Percentiles rank a stretch among this genome's conserved stretches.
phyloP scores from a whole-genome alignment of 2,329 filamentous ascomycete genomes.

The Coniella lustricola region DNA sequence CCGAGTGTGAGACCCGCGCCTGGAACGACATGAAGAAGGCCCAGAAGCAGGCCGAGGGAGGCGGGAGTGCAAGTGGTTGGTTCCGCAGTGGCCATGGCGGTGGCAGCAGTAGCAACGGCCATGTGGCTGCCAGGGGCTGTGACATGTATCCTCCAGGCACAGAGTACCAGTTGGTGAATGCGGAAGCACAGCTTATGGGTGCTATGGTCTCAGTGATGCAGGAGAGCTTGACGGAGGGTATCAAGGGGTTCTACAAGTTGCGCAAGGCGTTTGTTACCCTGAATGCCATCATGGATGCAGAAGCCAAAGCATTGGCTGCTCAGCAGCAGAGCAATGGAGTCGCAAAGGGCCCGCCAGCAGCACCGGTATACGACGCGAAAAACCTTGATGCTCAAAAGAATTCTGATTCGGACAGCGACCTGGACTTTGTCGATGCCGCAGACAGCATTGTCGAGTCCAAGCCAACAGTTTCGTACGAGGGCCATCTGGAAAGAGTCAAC shows the following conservation, averaged over 20 bases:
- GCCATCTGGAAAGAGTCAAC: conserved; percentile 31
- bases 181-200: conserved; percentile 81
- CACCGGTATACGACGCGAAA: not conserved
- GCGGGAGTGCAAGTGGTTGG: conserved; percentile 17
- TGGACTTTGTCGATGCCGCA: conserved; percentile 51
- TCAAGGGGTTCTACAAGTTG: conserved; percentile 89
- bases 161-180: conserved; percentile 78
- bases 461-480: conserved; percentile 40
- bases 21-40: conserved; percentile 71
- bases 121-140: conserved; percentile 31
- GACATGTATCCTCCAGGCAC: conserved; percentile 72
- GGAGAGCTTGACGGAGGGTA: conserved; percentile 83
- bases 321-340: conserved; percentile 1
- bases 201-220: conserved; percentile 85
- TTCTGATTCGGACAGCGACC: conserved; percentile 26
- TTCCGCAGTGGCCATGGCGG: conserved; percentile 23
- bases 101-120: conserved; percentile 18
- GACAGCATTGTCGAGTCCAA: conserved; percentile 34
- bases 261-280: conserved; percentile 81
- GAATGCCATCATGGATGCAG: conserved; percentile 69
- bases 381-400: conserved; percentile 9
- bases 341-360: not conserved
- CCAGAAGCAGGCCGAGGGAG: conserved; percentile 48
- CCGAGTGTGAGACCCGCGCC: conserved; percentile 68
- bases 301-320: conserved; percentile 43